Evolutionary conservation across 805 yeast genomes (phyloP).

Genomic region (Ogataea methanolica): DNA sequence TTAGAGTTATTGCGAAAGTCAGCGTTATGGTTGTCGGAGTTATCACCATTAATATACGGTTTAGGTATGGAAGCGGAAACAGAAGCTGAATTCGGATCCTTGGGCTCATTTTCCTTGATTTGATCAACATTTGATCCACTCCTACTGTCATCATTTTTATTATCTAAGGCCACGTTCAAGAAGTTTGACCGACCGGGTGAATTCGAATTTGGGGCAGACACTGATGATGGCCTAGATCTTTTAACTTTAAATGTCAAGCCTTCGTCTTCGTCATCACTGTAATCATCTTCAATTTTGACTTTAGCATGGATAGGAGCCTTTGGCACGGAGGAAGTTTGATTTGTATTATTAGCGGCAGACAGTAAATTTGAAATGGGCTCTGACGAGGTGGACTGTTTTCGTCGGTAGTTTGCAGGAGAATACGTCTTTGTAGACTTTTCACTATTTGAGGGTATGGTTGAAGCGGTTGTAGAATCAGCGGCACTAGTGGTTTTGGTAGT

Average conservation of each 20-base stretch:
- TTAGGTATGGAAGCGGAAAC: too few species aligned
- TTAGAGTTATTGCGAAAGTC: too few species aligned
- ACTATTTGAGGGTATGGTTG: background rate
- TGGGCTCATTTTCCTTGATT: too few species aligned
- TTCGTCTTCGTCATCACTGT: slow-evolving; percentile 3
- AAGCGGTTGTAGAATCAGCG: too few species aligned
- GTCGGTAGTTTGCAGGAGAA: background rate
- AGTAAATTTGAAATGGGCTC: too few species aligned
- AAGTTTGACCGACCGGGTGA: background rate
- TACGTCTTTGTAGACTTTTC: background rate
- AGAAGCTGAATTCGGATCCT: too few species aligned
- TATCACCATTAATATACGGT: too few species aligned
- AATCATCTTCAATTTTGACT: background rate
- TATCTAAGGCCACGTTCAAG: background rate
- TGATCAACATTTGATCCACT: too few species aligned
- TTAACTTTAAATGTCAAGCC: slow-evolving; percentile 2
- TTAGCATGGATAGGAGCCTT: background rate
- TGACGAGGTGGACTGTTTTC: too few species aligned
- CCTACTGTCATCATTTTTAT: background rate
- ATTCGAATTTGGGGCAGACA: background rate
- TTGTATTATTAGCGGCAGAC: too few species aligned
- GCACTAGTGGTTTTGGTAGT: too few species aligned
- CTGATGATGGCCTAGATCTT: background rate
- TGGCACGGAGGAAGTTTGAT: background rate
- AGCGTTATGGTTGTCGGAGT: too few species aligned